Base-by-base conservation (phyloP, 2,329 filamentous ascomycete genomes). In the Sarocladium oryzae region DNA sequence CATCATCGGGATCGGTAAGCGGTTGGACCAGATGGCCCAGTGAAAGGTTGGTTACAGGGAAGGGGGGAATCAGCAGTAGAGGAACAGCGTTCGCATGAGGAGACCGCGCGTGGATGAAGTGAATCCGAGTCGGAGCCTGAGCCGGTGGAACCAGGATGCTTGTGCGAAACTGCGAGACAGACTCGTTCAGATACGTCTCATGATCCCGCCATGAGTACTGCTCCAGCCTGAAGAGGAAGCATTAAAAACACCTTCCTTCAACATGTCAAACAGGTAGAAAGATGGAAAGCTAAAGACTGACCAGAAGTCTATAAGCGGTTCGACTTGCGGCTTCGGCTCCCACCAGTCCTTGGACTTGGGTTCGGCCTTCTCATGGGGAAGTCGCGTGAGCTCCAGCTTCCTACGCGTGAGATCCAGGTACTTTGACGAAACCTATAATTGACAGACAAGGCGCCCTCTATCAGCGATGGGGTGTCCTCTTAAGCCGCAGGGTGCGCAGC, bases 261-360 rank as follows among this genome's bases (percentile, higher is more conserved):
- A n/a, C n/a, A n/a, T n/a, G n/a, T n/a, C n/a, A n/a, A n/a, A n/a
- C n/a, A n/a, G 21, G 21, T 26, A 28, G 24, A 3, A 20, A 15
- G 23, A 28, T 26, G 13, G 9, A 20, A 43, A 16, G 20, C 23
- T 16, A 16, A 16, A 43, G 24, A 64, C 72, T 64, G 57, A 80
- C 79, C 83, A 86, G 58, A 74, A 84, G 62, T 86, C 83, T 53
- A 87, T 72, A 55, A 87, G 65, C 18, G 80, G 76, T 63, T 87
- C 84, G 50, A 87, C 69, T 40, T 77, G 73, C 24, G 73, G 66
- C 61, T 86, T 86, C 2, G 81, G 78, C 54, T 81, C 75, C 66
- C 77, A 79, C 77, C 77, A 81, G 55, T 74, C 70, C 40, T 69
- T 66, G 28, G 72, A 72, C 52, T 68, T 72, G 2, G 75, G 69